These are phyloP conservation scores for Mucuna pruriens DNA, from an alignment of 306 rosid genomes.

Conservation along the genomic window DNA sequence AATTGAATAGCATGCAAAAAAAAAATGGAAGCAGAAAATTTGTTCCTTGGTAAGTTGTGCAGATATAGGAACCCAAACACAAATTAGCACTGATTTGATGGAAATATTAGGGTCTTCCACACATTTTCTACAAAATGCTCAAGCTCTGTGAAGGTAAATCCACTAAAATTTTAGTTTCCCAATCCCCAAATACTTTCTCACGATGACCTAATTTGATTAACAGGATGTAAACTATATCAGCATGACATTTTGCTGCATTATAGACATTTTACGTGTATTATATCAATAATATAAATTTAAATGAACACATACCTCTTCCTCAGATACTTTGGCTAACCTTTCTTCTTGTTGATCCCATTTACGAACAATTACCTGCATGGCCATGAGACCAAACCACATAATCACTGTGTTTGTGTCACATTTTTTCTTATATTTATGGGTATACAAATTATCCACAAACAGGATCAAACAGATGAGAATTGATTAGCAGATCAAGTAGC, in stretches of 20 bases:
- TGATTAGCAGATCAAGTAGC: background rate
- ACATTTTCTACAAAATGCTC: slow-evolving; percentile 23
- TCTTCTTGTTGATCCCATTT: slow-evolving; percentile 82
- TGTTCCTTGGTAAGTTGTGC: background rate
- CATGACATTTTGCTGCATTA: slow-evolving; percentile 2
- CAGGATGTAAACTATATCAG: background rate
- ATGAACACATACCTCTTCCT: slow-evolving; percentile 72
- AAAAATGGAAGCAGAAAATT: slow-evolving; percentile 14
- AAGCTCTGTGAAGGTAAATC: background rate
- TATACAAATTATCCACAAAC: slow-evolving; percentile 16
- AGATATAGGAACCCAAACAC: background rate
- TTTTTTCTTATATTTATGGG: background rate
- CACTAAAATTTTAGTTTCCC: slow-evolving; percentile 10
- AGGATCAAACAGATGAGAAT: background rate
- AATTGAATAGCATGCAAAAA: background rate
- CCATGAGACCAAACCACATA: slow-evolving; percentile 35
- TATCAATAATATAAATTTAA: slow-evolving; percentile 6
- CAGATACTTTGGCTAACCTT: slow-evolving; percentile 60
- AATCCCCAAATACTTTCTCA: slow-evolving; percentile 15
- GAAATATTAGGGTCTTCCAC: background rate
- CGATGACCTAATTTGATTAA: slow-evolving; percentile 6
- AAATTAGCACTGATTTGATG: slow-evolving; percentile 16
- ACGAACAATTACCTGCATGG: slow-evolving; percentile 70
- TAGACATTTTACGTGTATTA: background rate
- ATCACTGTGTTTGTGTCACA: slow-evolving; percentile 13